phyloP scores from a whole-genome alignment of 345 rosid species.

The Cardamine occulta region DNA sequence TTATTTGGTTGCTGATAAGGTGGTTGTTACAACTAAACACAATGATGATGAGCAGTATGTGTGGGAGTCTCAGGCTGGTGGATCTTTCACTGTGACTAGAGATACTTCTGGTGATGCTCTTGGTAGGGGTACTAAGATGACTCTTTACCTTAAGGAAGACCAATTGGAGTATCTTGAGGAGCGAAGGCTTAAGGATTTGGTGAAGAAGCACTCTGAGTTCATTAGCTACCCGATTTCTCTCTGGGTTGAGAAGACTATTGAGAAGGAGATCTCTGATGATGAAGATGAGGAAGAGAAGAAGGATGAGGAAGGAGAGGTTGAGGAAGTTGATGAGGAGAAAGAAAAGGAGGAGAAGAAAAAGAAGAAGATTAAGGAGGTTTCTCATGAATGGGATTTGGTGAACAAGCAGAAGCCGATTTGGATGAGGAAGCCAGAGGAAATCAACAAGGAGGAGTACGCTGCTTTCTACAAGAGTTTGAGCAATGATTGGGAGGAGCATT shows the following conservation, averaged over 20 bases:
- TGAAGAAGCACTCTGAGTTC: slow-evolving; percentile 96
- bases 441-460: slow-evolving; percentile 83
- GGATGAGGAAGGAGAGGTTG: slow-evolving; percentile 84
- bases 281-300: slow-evolving; percentile 88
- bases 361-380: slow-evolving; percentile 91
- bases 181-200: slow-evolving; percentile 78
- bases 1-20: slow-evolving; percentile 84
- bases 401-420: slow-evolving; percentile 96
- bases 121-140: slow-evolving; percentile 85
- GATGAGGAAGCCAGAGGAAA: slow-evolving; percentile 98
- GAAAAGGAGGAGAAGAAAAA: slow-evolving; percentile 79
- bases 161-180: slow-evolving; percentile 93
- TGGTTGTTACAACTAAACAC: slow-evolving; percentile 79
- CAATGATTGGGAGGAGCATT: slow-evolving; percentile 94
- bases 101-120: slow-evolving; percentile 71
- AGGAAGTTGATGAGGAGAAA: slow-evolving; percentile 78
- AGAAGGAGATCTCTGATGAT: slow-evolving; percentile 87
- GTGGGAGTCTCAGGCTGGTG: slow-evolving; percentile 97
- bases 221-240: slow-evolving; percentile 87
- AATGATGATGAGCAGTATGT: slow-evolving; percentile 87
- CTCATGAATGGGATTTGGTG: slow-evolving; percentile 81
- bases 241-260: slow-evolving; percentile 87
- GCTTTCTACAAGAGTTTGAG: slow-evolving; percentile 94
- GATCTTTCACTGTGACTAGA: slow-evolving; percentile 81
- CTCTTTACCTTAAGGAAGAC: slow-evolving; percentile 76